Conservation (phyloP, 75 land plant species). For the Pseudotsuga menziesii region DNA sequence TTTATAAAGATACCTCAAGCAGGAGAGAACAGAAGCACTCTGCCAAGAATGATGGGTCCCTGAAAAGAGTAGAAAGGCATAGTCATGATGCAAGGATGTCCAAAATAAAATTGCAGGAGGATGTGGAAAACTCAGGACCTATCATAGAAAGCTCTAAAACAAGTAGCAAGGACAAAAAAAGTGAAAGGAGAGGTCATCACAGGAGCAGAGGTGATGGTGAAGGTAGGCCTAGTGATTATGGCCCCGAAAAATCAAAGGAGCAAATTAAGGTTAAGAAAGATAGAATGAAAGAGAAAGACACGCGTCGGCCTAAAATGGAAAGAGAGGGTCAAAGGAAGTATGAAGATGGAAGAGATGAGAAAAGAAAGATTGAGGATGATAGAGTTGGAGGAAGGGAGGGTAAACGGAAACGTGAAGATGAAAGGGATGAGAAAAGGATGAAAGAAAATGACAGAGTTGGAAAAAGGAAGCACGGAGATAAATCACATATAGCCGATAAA, state of each 20-base stretch:
- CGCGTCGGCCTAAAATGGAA: background rate
- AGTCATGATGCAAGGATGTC: conserved; percentile 6
- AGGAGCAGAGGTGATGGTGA: conserved; percentile 6
- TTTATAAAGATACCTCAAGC: conserved; percentile 12
- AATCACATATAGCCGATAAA: conserved; percentile 1
- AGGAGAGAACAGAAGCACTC: conserved; percentile 15
- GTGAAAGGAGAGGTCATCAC: conserved; percentile 16
- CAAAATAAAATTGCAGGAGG: conserved; percentile 8
- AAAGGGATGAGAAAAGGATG: conserved; percentile 20
- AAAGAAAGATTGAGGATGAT: conserved; percentile 14
- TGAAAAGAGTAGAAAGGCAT: conserved; percentile 6
- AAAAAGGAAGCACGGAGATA: conserved; percentile 23
- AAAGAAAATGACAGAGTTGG: conserved; percentile 17
- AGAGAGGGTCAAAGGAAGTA: background rate
- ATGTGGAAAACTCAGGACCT: conserved; percentile 16
- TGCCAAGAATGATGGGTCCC: background rate
- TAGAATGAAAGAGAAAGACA: conserved; percentile 1
- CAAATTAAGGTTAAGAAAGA: conserved; percentile 11
- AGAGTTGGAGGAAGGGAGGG: conserved; percentile 11
- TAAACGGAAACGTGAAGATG: conserved; percentile 27
- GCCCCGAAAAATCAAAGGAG: conserved; percentile 7
- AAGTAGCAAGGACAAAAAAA: background rate
- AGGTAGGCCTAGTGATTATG: background rate
- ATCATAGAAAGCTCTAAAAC: background rate
- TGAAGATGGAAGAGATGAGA: conserved; percentile 14